Percentiles rank a stretch among this genome's conserved stretches.
Conservation (phyloP, 1,284 basidiomycete species). For the Heterobasidion parviporum region DNA sequence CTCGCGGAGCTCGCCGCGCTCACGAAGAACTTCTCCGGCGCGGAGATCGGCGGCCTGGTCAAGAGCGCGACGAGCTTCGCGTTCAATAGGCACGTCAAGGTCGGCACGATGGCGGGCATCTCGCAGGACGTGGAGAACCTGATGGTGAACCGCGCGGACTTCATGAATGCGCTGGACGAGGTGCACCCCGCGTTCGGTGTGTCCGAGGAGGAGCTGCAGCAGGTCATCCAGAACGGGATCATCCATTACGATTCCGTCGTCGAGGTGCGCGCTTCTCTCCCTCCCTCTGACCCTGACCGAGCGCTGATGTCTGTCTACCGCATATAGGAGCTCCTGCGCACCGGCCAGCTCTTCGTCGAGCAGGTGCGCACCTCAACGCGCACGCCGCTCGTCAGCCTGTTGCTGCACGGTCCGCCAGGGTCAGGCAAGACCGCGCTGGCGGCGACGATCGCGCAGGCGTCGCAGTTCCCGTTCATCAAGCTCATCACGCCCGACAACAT, state of each 20-base stretch:
- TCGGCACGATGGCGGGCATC: conserved; percentile 95
- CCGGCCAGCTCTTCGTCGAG: conserved; percentile 90
- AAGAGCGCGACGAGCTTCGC: conserved; percentile 99
- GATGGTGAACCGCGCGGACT: conserved; percentile 84
- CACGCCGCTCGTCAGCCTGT: conserved; percentile 87
- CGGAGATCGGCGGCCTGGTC: conserved; percentile 93
- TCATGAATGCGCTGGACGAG: conserved; percentile 88
- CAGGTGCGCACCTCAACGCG: conserved; percentile 89
- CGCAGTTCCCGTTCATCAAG: conserved; percentile 97
- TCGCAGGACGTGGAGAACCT: conserved; percentile 93
- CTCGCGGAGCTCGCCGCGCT: conserved; percentile 74
- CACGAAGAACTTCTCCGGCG: conserved; percentile 98
- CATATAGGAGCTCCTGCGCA: conserved; percentile 76
- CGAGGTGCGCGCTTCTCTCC: conserved; percentile 44
- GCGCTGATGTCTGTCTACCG: background rate
- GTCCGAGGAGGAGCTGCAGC: conserved; percentile 91
- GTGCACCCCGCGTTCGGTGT: conserved; percentile 98
- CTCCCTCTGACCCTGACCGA: background rate
- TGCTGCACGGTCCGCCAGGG: conserved; percentile 86
- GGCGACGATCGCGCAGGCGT: conserved; percentile 90
- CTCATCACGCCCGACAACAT: conserved; percentile 94
- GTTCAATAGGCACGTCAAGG: conserved; percentile 94
- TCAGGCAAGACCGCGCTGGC: conserved; percentile 95
- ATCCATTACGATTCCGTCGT: conserved; percentile 79
- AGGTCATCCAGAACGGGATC: conserved; percentile 96